Percentiles rank a stretch among this genome's conserved stretches.
These are phyloP conservation scores for Didymella exigua DNA, from an alignment of 2,329 filamentous ascomycete genomes.

Conservation along the genomic window DNA sequence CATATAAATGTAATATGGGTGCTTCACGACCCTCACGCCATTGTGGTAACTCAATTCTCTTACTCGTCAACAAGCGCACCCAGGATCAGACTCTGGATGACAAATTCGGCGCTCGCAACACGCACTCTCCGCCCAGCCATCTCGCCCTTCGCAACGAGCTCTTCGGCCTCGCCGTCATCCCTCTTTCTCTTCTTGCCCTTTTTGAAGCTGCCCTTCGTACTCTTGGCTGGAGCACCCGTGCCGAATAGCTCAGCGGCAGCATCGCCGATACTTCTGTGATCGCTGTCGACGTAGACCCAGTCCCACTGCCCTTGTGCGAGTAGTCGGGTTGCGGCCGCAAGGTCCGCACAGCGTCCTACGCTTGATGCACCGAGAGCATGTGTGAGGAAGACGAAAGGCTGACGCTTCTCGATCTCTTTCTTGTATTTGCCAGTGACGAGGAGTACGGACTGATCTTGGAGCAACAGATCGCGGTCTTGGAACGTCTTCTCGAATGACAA, in stretches of 20 bases:
- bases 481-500: conserved; percentile 37
- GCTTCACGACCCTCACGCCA: not conserved
- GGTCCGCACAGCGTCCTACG: conserved; percentile 68
- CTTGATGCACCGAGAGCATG: conserved; percentile 74
- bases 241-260: conserved; percentile 59
- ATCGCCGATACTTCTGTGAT: conserved; percentile 62
- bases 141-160: conserved; percentile 38
- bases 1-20: not conserved
- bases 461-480: conserved; percentile 61
- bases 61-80: conserved; percentile 73
- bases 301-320: conserved; percentile 68
- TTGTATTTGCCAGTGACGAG: conserved; percentile 71
- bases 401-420: conserved; percentile 67
- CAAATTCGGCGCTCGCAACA: conserved; percentile 81
- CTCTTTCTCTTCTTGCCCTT: conserved; percentile 54
- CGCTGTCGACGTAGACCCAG: conserved; percentile 80
- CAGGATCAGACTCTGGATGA: conserved; percentile 90
- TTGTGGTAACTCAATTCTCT: not conserved
- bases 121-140: conserved; percentile 60
- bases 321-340: conserved; percentile 67
- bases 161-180: conserved; percentile 36
- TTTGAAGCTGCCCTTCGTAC: conserved; percentile 16
- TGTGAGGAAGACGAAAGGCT: conserved; percentile 79
- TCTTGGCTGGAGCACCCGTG: conserved; percentile 34
- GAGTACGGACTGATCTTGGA: conserved; percentile 70